A percentile compares a stretch with the other conserved stretches of the same genome.
Conservation (phyloP, 2,329 filamentous ascomycete genomes). For the Aureobasidium melanogenum region DNA sequence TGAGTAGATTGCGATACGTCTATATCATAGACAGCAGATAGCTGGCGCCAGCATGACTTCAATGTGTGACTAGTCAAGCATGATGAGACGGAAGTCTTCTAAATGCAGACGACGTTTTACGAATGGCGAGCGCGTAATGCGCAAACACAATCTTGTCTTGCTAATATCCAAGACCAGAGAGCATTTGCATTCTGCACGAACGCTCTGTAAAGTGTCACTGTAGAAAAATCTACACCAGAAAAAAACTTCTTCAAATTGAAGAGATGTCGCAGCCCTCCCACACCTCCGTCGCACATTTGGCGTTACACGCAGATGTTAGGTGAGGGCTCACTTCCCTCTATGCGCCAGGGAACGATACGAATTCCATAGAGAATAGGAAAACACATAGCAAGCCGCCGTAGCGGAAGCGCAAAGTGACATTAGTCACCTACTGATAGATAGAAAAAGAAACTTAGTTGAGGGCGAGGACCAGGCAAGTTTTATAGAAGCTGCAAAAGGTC, state of each 20-base stretch:
- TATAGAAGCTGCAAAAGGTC: constrained; percentile 1
- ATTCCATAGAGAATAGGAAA: constrained; percentile 26
- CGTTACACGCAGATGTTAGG: constrained; percentile 29
- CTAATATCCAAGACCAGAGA: constrained; percentile 5
- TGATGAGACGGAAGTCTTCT: neutral
- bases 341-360: constrained; percentile 37
- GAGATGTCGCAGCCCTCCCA: constrained; percentile 32
- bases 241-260: constrained; percentile 5
- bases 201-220: neutral
- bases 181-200: neutral
- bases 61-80: no score
- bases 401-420: constrained; percentile 29
- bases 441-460: constrained; percentile 9
- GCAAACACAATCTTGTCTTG: neutral
- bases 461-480: neutral
- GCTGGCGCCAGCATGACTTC: no score
- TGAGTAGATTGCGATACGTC: neutral
- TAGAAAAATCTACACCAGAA: neutral
- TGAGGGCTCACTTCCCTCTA: constrained; percentile 32
- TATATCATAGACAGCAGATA: neutral
- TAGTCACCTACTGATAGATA: constrained; percentile 18
- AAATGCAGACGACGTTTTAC: neutral
- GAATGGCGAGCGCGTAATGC: neutral
- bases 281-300: constrained; percentile 30
- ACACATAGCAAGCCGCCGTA: constrained; percentile 36